phyloP scores from a whole-genome alignment of 257 asterid species.

The Nicotiana benthamiana region DNA sequence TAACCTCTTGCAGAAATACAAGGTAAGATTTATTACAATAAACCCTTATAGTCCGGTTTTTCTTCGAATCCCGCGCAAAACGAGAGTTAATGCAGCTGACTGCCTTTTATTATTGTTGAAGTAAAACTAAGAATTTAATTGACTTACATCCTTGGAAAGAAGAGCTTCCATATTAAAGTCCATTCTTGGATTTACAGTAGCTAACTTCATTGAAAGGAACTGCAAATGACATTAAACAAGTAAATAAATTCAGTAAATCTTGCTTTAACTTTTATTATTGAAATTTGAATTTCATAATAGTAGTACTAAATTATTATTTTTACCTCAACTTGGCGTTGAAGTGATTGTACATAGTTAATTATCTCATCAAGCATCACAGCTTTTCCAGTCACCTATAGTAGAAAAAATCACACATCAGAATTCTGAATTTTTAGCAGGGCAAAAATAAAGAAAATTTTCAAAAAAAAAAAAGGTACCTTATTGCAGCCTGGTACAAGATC shows the following conservation, averaged over 20 bases:
- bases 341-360: constrained; percentile 79
- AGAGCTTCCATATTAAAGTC: constrained; percentile 59
- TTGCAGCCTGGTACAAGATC: constrained; percentile 98
- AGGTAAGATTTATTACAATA: no score
- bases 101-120: not conserved
- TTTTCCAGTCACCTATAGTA: constrained; percentile 71
- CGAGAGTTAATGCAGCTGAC: no score
- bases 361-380: constrained; percentile 99
- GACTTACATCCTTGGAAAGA: constrained; percentile 67
- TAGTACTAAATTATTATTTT: not conserved
- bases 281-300: not conserved
- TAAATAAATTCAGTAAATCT: not conserved
- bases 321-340: constrained; percentile 89
- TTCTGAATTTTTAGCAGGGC: not conserved
- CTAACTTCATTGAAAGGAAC: constrained; percentile 89
- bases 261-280: not conserved
- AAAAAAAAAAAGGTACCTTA: constrained; percentile 32
- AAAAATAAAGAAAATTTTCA: not conserved
- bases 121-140: not conserved
- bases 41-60: no score
- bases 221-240: constrained; percentile 19
- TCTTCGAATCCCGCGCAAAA: no score
- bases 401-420: not conserved
- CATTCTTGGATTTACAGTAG: constrained; percentile 74
- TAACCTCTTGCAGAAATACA: no score